Evolutionary conservation across 768 basidiomycete genomes (phyloP), one percentile per base, ranked within the genome.

Genomic region (Trametes meyenii): DNA sequence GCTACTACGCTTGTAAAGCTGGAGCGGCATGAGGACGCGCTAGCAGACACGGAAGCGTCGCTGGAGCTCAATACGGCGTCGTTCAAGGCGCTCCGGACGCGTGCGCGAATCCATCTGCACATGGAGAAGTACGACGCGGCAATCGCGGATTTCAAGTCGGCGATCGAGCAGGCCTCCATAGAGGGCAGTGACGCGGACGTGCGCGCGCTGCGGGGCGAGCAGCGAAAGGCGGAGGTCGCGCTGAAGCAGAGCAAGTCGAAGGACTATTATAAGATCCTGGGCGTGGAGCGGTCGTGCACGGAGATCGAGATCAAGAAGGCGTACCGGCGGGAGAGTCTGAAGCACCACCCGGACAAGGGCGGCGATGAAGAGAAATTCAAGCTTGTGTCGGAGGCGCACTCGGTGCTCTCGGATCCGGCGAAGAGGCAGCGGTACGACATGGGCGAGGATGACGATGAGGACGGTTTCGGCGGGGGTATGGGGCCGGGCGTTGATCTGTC

Each of bases 341-440:
- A 86, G 67, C 90, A 92, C 67, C 90, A 92, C 74, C 90, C 90
- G 49, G 91, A 93, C 73, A 93, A 93, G 83, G 94, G 96, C 26
- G 96, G 96, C 29, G 92, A 94, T 71, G 95, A 96, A 68, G 96
- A 97, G 71, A 90, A 92, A 67, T 98, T 98, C 84, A 97, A 98
- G 74, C 81, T 94, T 21, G 87, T 93, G 33, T 85, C 80, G 0
- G 94, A 94, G 73, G 91, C 92, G 2, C 81, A 95, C 63, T 83
- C 85, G 8, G 88, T 95, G 3, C 85, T 95, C 2, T 92, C 90
- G 0, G 94, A 95, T 66, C 82, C 91, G 1, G 78, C 77, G 12
- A 79, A 87, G 45, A 81, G 92, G 43, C 80, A 87, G 66, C 83
- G 92, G 42, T 94, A 94, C 66, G 92, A 94, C 72, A 69, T 85